Evolutionary conservation across 805 yeast genomes (phyloP).

Genomic region (Candida qinlingensis): DNA sequence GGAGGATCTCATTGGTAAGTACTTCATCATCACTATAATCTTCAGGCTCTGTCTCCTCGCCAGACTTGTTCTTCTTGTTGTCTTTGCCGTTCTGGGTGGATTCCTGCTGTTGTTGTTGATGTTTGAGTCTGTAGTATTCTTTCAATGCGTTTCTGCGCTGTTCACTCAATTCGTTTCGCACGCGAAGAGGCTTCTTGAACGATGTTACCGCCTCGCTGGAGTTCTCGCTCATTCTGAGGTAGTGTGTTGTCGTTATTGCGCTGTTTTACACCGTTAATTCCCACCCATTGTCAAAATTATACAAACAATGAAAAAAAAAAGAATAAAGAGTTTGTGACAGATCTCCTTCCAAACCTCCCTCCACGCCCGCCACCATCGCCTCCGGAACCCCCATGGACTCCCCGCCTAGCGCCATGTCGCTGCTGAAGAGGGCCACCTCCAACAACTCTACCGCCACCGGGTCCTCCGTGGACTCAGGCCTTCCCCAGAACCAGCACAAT

Average conservation of each 20-base stretch:
- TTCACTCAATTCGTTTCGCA: constrained; percentile 20
- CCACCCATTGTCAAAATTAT: too few species aligned
- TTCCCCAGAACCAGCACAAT: not conserved
- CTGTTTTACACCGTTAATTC: not conserved
- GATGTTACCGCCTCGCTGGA: constrained; percentile 13
- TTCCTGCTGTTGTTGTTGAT: constrained; percentile 19
- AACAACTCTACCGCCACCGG: not conserved
- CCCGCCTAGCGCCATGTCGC: constrained; percentile 5
- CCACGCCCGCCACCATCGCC: not conserved
- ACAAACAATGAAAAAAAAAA: not conserved
- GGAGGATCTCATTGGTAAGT: constrained; percentile 25
- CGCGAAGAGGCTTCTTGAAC: constrained; percentile 22
- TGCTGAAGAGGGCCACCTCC: constrained; percentile 5
- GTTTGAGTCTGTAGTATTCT: constrained; percentile 37
- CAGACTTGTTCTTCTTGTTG: not conserved
- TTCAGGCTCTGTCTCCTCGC: not conserved
- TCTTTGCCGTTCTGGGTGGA: not conserved
- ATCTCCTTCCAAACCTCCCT: not conserved
- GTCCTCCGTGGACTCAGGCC: not conserved
- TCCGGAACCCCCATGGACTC: not conserved
- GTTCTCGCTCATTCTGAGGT: not conserved
- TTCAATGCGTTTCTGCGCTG: constrained; percentile 36
- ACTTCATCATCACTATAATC: constrained; percentile 21
- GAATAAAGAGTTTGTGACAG: not conserved
- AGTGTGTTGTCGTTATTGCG: too few species aligned